Evolutionary conservation across 2,329 filamentous ascomycete genomes (phyloP), one percentile per base, ranked within the genome.

Genomic region (Endoconidiophora laricicola): DNA sequence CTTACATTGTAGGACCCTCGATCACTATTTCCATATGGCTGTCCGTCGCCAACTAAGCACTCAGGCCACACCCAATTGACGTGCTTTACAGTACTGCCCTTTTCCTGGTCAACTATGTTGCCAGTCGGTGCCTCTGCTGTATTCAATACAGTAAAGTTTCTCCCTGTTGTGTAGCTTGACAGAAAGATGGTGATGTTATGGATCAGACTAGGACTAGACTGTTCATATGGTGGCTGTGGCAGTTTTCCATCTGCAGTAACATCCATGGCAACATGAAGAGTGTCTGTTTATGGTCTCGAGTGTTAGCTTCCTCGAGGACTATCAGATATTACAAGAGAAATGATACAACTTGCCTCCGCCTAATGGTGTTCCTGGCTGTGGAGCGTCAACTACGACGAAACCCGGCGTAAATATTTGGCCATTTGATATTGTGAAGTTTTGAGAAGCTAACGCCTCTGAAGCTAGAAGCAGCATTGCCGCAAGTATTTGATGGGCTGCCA

Each of bases 51-150:
- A 2, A 78, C 74, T 0, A 85, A 66, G 57, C 81, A 85, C 52
- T 73, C 71, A 0, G 81, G 81, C 80, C 80, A 85, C 18, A 73
- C 66, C 78, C 81, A 85, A 58, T 79, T 79, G 54, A 84, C 70
- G 59, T 85, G 80, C 60, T 85, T 85, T 41, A 85, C 81, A 0
- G 81, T 84, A 58, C 78, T 81, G 3, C 73, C 73, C 1, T 70
- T 63, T 58, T 85, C 79, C 54, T 80, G 74, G 24, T 64, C 60
- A 66, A 85, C 72, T 49, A 85, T 78, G 46, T 79, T 68, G 1
- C 76, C 74, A 5, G 79, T 61, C 41, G 72, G 79, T 61, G 3
- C 68, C 4, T 68, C 69, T 2, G 76, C 80, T 46, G 75, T 73
- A 60, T 82, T 82, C 3, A 75, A 74, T 53, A 83, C 72, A 26